Conservation (phyloP, 2,329 filamentous ascomycete genomes). For the Ophiosphaerella narmari region DNA sequence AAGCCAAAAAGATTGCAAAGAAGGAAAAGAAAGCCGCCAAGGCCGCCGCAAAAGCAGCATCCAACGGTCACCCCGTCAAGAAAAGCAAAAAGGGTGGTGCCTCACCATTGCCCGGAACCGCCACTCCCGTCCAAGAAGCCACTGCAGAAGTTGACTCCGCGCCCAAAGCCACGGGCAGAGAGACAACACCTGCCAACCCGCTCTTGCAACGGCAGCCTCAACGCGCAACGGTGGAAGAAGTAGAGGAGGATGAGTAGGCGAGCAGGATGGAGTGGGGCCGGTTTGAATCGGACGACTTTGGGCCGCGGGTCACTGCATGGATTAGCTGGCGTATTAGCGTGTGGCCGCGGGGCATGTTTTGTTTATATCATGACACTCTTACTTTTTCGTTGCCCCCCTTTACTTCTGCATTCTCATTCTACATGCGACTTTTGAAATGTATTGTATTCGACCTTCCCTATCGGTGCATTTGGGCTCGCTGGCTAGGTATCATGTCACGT, state of each 20-base stretch:
- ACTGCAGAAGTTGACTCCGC: slow-evolving; percentile 29
- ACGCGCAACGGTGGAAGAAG: slow-evolving; percentile 45
- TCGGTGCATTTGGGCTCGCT: too few species aligned
- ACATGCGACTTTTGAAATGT: too few species aligned
- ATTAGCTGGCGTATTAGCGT: slow-evolving; percentile 11
- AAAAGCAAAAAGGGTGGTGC: slow-evolving; percentile 43
- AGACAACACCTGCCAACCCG: slow-evolving; percentile 22
- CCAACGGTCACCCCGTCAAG: slow-evolving; percentile 35
- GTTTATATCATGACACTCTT: too few species aligned
- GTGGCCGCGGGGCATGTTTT: not conserved
- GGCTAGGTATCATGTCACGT: too few species aligned
- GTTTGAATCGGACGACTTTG: not conserved
- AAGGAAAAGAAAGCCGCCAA: slow-evolving; percentile 44
- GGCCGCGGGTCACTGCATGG: slow-evolving; percentile 8
- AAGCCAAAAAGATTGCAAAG: slow-evolving; percentile 51
- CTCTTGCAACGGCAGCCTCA: slow-evolving; percentile 18
- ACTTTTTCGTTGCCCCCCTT: too few species aligned
- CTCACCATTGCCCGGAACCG: slow-evolving; percentile 24
- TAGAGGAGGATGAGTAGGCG: slow-evolving; percentile 40
- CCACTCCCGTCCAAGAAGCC: slow-evolving; percentile 10
- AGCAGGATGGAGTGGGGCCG: not conserved
- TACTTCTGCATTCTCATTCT: too few species aligned
- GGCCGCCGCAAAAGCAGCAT: slow-evolving; percentile 34
- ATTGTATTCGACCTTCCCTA: too few species aligned
- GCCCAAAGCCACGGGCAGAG: slow-evolving; percentile 35